These are phyloP conservation scores for Malus orientalis DNA, from an alignment of 306 rosid species.

Conservation along the genomic window DNA sequence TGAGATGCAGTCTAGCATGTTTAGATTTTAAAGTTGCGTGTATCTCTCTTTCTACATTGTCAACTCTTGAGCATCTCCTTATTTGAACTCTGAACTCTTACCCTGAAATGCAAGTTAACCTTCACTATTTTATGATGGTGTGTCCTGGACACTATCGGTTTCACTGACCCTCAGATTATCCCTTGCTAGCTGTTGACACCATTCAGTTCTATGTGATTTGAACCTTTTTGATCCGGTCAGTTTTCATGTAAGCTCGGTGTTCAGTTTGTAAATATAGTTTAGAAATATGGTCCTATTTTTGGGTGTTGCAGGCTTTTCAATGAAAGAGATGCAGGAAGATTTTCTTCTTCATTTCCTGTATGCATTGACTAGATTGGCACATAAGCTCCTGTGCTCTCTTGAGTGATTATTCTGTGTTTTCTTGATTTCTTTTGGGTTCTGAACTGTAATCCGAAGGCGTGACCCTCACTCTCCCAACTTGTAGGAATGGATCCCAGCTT, in stretches of 20 bases:
- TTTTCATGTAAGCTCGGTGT: not conserved
- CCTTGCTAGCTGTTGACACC: not conserved
- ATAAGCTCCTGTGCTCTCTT: not conserved
- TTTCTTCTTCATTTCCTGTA: not conserved
- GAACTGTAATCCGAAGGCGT: not conserved
- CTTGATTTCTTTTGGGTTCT: not conserved
- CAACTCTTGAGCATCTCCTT: not conserved
- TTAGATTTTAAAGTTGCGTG: not conserved
- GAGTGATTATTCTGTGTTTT: not conserved
- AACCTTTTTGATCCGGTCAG: not conserved
- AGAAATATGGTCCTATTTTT: not conserved
- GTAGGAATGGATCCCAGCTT: slow-evolving; percentile 90
- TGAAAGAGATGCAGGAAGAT: not conserved
- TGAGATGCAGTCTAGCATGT: not conserved
- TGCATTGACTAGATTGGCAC: not conserved
- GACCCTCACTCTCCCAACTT: slow-evolving; percentile 17
- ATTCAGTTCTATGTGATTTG: not conserved
- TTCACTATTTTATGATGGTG: not conserved
- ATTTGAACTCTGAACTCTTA: not conserved
- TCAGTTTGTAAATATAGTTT: not conserved
- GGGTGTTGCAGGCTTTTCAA: not conserved
- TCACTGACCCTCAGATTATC: not conserved
- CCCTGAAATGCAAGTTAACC: not conserved
- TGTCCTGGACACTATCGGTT: not conserved
- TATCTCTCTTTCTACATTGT: not conserved